Percentiles rank a stretch among this genome's conserved stretches.
These are phyloP conservation scores for Penicillium sp. DNA, from an alignment of 2,329 filamentous ascomycete genomes.

Conservation along the genomic window DNA sequence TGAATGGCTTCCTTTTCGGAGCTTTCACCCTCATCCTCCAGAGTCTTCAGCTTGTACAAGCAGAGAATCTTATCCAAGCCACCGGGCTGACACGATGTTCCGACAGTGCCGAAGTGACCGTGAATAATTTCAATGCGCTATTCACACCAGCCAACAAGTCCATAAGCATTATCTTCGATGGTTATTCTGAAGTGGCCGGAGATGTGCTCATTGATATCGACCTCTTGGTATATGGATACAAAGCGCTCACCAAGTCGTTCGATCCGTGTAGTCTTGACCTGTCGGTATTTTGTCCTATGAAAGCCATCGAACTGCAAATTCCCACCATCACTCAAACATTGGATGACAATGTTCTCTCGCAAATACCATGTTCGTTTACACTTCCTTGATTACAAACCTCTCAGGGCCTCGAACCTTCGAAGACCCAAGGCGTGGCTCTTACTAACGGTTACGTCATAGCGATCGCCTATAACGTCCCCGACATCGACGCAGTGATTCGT, in stretches of 20 bases:
- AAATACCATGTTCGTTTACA: slow-evolving; percentile 62
- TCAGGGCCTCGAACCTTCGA: not conserved
- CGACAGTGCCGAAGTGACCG: slow-evolving; percentile 15
- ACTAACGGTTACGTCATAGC: slow-evolving; percentile 39
- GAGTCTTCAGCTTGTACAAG: slow-evolving; percentile 11
- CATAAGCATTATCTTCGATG: slow-evolving; percentile 61
- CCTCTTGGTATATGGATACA: slow-evolving; percentile 80
- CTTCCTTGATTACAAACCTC: not conserved
- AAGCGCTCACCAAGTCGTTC: slow-evolving; percentile 64
- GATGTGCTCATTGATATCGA: slow-evolving; percentile 74
- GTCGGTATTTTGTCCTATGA: slow-evolving; percentile 84
- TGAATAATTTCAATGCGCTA: slow-evolving; percentile 35
- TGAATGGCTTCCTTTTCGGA: slow-evolving; percentile 3
- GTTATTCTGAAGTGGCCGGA: slow-evolving; percentile 79
- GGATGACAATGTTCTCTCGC: slow-evolving; percentile 54
- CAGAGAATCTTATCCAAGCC: slow-evolving; percentile 18
- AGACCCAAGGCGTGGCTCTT: not conserved
- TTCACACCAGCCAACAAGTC: slow-evolving; percentile 49
- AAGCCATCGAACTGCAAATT: slow-evolving; percentile 74
- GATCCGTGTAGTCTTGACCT: slow-evolving; percentile 73
- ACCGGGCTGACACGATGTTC: slow-evolving; percentile 21
- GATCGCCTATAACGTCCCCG: slow-evolving; percentile 84
- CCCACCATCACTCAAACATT: slow-evolving; percentile 65
- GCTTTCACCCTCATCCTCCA: slow-evolving; percentile 6
- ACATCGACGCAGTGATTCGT: slow-evolving; percentile 24